Conservation (phyloP, 768 basidiomycete genomes). For the Cytidiella melzeri region DNA sequence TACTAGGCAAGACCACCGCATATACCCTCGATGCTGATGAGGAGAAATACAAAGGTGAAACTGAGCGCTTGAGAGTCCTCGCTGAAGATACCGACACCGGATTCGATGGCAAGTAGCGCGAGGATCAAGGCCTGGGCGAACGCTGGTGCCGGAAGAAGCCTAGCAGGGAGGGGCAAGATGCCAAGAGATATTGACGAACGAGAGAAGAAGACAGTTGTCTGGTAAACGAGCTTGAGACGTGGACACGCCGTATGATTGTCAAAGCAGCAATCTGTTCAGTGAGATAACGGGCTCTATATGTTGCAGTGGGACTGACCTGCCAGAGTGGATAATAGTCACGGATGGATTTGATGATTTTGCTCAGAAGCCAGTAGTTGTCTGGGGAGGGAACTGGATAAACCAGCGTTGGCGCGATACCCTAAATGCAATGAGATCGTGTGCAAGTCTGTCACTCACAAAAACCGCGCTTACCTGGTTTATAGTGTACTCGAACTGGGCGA, state of each 20-base stretch:
- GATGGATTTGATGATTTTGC: constrained; percentile 73
- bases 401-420: constrained; percentile 88
- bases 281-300: not conserved
- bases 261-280: constrained; percentile 3
- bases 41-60: constrained; percentile 60
- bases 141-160: constrained; percentile 68
- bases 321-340: constrained; percentile 95
- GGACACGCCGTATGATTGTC: not conserved
- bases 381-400: constrained; percentile 77
- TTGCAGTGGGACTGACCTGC: constrained; percentile 49
- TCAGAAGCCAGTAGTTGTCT: constrained; percentile 54
- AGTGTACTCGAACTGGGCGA: constrained; percentile 76
- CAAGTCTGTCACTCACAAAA: constrained; percentile 2
- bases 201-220: constrained; percentile 88
- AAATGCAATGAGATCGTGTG: not conserved
- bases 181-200: constrained; percentile 87
- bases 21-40: constrained; percentile 85
- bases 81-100: constrained; percentile 60
- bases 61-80: constrained; percentile 36
- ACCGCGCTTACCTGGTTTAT: constrained; percentile 67
- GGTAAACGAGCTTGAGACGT: constrained; percentile 62
- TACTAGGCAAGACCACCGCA: constrained; percentile 93
- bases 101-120: constrained; percentile 54
- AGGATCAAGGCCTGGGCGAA: constrained; percentile 68
- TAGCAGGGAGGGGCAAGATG: constrained; percentile 67